Evolutionary conservation across 805 yeast species (phyloP).

Genomic region (Jamesozyma hellenica): DNA sequence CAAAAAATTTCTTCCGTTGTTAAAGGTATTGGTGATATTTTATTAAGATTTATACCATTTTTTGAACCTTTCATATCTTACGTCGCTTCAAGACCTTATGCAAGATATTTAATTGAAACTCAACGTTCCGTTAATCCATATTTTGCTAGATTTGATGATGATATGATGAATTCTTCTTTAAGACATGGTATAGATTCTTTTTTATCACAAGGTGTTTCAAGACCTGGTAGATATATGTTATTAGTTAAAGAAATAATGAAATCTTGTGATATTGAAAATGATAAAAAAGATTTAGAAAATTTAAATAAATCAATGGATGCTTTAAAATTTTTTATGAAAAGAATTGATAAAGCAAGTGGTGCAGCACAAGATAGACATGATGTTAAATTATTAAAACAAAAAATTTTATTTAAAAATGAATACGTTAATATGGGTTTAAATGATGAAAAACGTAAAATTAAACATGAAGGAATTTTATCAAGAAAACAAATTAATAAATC

Average conservation of each 20-base stretch:
- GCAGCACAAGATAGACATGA: conserved; percentile 88
- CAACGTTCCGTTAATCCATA: conserved; percentile 84
- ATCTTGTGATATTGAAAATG: conserved; percentile 71
- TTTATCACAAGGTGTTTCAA: conserved; percentile 86
- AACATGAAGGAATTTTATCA: conserved; percentile 30
- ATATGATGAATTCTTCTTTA: conserved; percentile 55
- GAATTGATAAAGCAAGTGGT: conserved; percentile 78
- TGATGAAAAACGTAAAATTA: conserved; percentile 69
- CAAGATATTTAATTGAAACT: conserved; percentile 88
- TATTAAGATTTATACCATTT: conserved; percentile 70
- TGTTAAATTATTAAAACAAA: conserved; percentile 75
- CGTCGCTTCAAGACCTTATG: conserved; percentile 91
- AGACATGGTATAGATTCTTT: conserved; percentile 76
- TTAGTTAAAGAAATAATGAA: conserved; percentile 74
- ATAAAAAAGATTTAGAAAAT: conserved; percentile 35
- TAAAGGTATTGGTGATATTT: conserved; percentile 76
- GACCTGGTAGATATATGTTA: conserved; percentile 90
- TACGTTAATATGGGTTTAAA: conserved; percentile 75
- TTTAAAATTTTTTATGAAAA: conserved; percentile 61
- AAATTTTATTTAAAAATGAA: conserved; percentile 74
- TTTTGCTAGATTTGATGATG: conserved; percentile 89
- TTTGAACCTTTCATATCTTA: conserved; percentile 90
- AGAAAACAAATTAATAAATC: conserved; percentile 26
- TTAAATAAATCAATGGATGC: conserved; percentile 65
- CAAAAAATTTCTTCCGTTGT: conserved; percentile 82